A percentile compares a stretch with the other conserved stretches of the same genome.
These are phyloP conservation scores for Tetraselmis chui DNA, from an alignment of 139 green algal genomes.

Conservation along the genomic window DNA sequence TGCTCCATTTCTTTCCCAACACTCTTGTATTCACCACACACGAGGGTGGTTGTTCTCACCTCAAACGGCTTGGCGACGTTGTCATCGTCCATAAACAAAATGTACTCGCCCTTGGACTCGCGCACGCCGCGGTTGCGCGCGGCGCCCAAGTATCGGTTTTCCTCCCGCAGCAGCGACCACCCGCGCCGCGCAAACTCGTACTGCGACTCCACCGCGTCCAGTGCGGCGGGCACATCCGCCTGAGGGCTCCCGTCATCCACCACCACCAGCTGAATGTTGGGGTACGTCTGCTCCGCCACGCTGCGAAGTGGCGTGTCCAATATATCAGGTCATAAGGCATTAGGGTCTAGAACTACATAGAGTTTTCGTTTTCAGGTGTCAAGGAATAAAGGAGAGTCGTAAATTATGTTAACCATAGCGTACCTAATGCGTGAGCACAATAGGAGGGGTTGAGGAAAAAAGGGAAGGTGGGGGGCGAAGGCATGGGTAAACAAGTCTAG, in stretches of 20 bases:
- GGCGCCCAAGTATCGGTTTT: slow-evolving; percentile 3
- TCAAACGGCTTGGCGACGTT: slow-evolving; percentile 9
- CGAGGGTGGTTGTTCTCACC: background rate
- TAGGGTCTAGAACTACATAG: too few species aligned
- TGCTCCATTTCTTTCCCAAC: too few species aligned
- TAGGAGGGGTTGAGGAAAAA: too few species aligned
- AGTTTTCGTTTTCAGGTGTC: too few species aligned
- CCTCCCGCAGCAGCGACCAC: slow-evolving; percentile 1
- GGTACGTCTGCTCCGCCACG: background rate
- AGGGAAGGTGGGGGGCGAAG: too few species aligned
- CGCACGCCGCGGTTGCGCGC: background rate
- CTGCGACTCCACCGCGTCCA: background rate
- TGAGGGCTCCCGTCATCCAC: slow-evolving; percentile 5
- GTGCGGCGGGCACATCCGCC: background rate
- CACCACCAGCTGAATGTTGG: slow-evolving; percentile 3
- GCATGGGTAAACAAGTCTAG: too few species aligned
- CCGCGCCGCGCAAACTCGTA: background rate
- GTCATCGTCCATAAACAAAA: slow-evolving; percentile 13
- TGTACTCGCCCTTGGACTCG: slow-evolving; percentile 3
- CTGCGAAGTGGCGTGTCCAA: too few species aligned
- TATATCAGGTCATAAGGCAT: too few species aligned
- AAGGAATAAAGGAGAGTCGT: too few species aligned
- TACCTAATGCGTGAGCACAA: too few species aligned
- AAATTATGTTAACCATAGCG: too few species aligned
- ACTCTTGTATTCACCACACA: too few species aligned